These are phyloP conservation scores for Agaricus subrufescens DNA, from an alignment of 768 basidiomycete species.

Conservation along the genomic window DNA sequence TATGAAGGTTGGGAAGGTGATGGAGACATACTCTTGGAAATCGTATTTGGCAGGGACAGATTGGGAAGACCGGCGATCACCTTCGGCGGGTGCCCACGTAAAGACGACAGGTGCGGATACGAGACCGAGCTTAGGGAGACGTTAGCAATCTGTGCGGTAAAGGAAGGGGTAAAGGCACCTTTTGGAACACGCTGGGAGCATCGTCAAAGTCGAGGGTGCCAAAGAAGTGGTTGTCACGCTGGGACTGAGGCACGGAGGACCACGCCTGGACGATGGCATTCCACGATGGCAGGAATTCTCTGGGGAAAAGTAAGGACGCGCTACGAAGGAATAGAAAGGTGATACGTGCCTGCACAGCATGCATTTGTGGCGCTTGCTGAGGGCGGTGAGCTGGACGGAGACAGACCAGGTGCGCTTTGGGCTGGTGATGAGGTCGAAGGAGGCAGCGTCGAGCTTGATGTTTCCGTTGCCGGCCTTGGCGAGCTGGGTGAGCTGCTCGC, in stretches of 20 bases:
- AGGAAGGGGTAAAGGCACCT: constrained; percentile 36
- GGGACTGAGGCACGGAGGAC: constrained; percentile 50
- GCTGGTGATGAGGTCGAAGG: constrained; percentile 74
- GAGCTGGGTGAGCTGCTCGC: constrained; percentile 62
- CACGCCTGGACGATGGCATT: constrained; percentile 82
- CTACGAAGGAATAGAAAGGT: background rate
- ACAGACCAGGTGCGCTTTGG: constrained; percentile 83
- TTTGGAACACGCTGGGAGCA: constrained; percentile 71
- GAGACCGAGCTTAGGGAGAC: constrained; percentile 59
- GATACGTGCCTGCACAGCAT: constrained; percentile 82
- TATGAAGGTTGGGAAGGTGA: background rate
- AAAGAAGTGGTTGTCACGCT: constrained; percentile 88
- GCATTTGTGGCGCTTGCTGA: constrained; percentile 78
- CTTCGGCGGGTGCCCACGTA: constrained; percentile 69
- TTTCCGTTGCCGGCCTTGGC: constrained; percentile 73
- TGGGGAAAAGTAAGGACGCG: constrained; percentile 24
- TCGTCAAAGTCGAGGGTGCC: constrained; percentile 86
- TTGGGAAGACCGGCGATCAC: constrained; percentile 55
- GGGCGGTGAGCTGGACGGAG: constrained; percentile 85
- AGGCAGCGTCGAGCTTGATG: constrained; percentile 71
- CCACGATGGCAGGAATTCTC: constrained; percentile 84
- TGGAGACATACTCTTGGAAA: constrained; percentile 56
- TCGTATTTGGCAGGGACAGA: constrained; percentile 64
- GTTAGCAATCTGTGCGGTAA: background rate
- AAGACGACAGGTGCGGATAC: constrained; percentile 81